Base-by-base conservation (phyloP, 169 alveolate genomes). In the Amoebophrya sp. region DNA sequence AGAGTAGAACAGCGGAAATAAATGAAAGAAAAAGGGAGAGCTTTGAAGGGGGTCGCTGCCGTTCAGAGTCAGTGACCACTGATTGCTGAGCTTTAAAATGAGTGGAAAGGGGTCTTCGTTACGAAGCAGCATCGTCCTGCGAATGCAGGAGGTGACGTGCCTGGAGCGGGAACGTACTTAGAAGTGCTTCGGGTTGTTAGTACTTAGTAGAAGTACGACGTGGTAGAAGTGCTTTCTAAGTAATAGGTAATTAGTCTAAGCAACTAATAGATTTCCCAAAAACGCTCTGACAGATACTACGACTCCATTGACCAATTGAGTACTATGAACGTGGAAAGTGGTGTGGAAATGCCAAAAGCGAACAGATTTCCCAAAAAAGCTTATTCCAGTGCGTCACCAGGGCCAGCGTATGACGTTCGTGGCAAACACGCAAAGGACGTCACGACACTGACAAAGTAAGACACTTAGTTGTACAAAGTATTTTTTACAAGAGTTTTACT, bases 261-360 rank as follows among this genome's bases (percentile, higher is more conserved):
- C n/a, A n/a, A n/a, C n/a, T n/a, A n/a, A n/a, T n/a, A n/a, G n/a
- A n/a, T n/a, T n/a, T n/a, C n/a, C n/a, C n/a, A n/a, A n/a, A n/a
- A n/a, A n/a, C n/a, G n/a, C n/a, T n/a, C n/a, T 18, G 65, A 47
- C 26, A 65, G 83, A 36, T 65, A 65, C n/a, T 65, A 26, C 83
- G 83, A 65, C 83, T 6, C 10, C 83, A 65, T 65, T 10, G 83
- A 65, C 36, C 83, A 65, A 36, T 26, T 65, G 83, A 12, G 36
- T 10, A 65, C 83, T 29, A 65, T 65, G 83, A 65, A 65, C 83
- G 83, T 6, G 2, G 83, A 65, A 26, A 12, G 36, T 10, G 83
- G 83, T 12, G 83, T 65, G 2, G 83, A 65, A 65, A 65, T 65
- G 83, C 83, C 83, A 18, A 65, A 65, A 65, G 83, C 83, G 83